A percentile compares a stretch with the other conserved stretches of the same genome.
Conservation (phyloP, 768 basidiomycete species). For the Leucogyrophana mollusca region DNA sequence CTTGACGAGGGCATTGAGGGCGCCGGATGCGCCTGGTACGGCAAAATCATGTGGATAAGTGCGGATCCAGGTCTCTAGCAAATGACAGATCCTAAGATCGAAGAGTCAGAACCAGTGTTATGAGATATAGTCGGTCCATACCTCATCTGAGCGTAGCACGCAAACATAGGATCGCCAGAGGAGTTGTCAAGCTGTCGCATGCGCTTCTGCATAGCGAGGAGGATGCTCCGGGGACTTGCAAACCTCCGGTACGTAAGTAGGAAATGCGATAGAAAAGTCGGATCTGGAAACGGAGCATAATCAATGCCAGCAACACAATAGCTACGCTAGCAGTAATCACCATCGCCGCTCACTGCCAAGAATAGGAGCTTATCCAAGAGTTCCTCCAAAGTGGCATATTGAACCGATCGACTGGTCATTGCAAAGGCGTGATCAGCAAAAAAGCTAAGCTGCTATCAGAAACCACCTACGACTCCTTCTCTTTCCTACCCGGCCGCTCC, state of each 20-base stretch:
- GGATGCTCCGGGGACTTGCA: constrained; percentile 70
- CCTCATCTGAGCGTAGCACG: constrained; percentile 89
- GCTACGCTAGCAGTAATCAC: constrained; percentile 36
- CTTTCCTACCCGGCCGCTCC: constrained; percentile 27
- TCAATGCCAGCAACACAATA: neutral
- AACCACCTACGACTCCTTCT: constrained; percentile 53
- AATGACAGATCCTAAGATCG: constrained; percentile 67
- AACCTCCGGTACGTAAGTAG: constrained; percentile 83
- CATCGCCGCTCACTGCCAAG: constrained; percentile 81
- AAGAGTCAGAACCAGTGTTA: neutral
- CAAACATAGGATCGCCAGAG: constrained; percentile 79
- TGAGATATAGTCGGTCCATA: constrained; percentile 31
- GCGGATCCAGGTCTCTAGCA: constrained; percentile 76
- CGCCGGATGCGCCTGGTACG: constrained; percentile 69
- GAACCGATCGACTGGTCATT: constrained; percentile 48
- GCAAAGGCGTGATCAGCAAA: constrained; percentile 10
- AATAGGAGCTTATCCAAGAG: constrained; percentile 81
- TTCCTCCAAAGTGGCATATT: constrained; percentile 77
- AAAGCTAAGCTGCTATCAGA: neutral
- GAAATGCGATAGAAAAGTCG: constrained; percentile 76
- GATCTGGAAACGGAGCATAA: constrained; percentile 45
- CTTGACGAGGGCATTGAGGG: constrained; percentile 72
- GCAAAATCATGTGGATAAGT: constrained; percentile 80
- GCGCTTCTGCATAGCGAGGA: constrained; percentile 87
- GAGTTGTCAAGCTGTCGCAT: constrained; percentile 76